Percentiles rank a stretch among this genome's conserved stretches.
Conservation (phyloP, 805 yeast genomes). For the Starmera amethionina region DNA sequence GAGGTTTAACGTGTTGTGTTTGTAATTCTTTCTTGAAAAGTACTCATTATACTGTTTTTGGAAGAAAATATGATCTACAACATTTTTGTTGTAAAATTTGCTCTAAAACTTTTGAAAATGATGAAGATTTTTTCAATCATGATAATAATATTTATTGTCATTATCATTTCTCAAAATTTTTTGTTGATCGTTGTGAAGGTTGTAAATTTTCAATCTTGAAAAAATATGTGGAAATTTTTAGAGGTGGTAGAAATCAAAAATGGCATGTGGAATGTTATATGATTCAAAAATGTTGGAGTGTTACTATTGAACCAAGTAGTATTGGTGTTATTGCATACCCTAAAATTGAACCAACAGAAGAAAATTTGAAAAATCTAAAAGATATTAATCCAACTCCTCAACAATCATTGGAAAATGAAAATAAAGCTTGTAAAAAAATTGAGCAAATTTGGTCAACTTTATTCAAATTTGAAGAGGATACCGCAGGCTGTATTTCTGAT, state of each 20-base stretch:
- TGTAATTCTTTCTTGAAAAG: conserved; percentile 86
- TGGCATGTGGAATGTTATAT: conserved; percentile 99
- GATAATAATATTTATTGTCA: conserved; percentile 79
- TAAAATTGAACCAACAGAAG: conserved; percentile 15
- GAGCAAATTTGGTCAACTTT: conserved; percentile 75
- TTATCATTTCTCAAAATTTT: conserved; percentile 77
- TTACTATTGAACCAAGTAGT: conserved; percentile 54
- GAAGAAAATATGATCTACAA: conserved; percentile 85
- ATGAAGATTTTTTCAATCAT: conserved; percentile 88
- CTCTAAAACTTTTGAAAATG: conserved; percentile 75
- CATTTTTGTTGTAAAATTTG: conserved; percentile 92
- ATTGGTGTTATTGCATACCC: conserved; percentile 35
- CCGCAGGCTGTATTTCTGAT: conserved; percentile 83
- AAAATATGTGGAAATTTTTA: conserved; percentile 85
- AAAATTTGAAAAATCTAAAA: conserved; percentile 11
- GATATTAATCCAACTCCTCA: conserved; percentile 31
- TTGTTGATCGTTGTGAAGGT: conserved; percentile 88
- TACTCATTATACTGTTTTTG: conserved; percentile 88
- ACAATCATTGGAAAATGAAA: conserved; percentile 48
- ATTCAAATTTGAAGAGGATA: conserved; percentile 81
- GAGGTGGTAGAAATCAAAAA: conserved; percentile 87
- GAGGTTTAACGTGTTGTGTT: conserved; percentile 75
- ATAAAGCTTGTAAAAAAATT: conserved; percentile 49
- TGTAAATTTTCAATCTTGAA: conserved; percentile 85
- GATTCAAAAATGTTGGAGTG: conserved; percentile 96